These are phyloP conservation scores for Scutellaria baicalensis DNA, from an alignment of 257 asterid genomes.

Conservation along the genomic window DNA sequence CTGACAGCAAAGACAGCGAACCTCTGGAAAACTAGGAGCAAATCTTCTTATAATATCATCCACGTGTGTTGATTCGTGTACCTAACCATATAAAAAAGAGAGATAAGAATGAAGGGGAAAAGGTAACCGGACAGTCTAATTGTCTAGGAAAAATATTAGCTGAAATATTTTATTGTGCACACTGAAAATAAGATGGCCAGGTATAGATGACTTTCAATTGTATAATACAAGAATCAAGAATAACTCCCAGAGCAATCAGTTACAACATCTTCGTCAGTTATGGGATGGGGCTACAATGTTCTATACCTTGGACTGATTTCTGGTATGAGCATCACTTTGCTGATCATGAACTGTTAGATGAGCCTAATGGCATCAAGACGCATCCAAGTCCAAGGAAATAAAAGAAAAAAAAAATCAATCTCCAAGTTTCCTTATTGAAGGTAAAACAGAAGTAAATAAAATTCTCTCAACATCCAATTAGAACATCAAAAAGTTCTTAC, in stretches of 20 bases:
- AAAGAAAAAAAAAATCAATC: constrained; percentile 3
- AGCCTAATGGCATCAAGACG: constrained; percentile 32
- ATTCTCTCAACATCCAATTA: neutral
- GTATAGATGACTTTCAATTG: neutral
- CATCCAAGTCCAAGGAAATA: constrained; percentile 1
- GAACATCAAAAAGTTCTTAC: constrained; percentile 43
- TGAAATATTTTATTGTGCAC: neutral
- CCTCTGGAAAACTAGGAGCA: constrained; percentile 64
- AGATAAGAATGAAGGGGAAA: constrained; percentile 1
- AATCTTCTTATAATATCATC: constrained; percentile 52
- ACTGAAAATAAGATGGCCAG: neutral
- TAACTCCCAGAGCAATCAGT: neutral
- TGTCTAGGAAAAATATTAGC: neutral
- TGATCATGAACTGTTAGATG: constrained; percentile 34
- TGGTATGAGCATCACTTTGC: constrained; percentile 24
- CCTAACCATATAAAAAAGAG: constrained; percentile 33
- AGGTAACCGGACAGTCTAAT: neutral
- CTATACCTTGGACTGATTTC: constrained; percentile 45
- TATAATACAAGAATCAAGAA: neutral
- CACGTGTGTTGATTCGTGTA: constrained; percentile 36
- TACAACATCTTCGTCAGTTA: neutral
- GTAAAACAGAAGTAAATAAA: neutral
- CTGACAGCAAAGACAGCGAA: constrained; percentile 28
- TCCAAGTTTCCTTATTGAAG: neutral
- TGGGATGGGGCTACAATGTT: constrained; percentile 4